Percentiles rank a stretch among this genome's conserved stretches.
Conservation (phyloP, 2,329 filamentous ascomycete genomes). For the Fusarium poae region DNA sequence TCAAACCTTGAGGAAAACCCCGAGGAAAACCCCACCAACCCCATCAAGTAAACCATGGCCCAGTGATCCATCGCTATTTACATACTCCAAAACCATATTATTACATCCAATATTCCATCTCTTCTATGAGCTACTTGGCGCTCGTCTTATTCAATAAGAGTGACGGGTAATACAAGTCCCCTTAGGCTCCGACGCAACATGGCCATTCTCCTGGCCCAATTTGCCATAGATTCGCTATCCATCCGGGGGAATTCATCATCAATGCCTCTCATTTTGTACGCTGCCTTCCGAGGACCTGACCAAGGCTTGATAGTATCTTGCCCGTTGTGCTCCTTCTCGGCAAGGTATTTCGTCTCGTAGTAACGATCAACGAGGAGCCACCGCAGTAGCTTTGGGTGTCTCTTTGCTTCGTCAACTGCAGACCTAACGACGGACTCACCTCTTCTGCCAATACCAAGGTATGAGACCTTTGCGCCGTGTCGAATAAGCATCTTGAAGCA, state of each 20-base stretch:
- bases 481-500: slow-evolving; percentile 42
- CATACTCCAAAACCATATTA: not conserved
- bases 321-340: not conserved
- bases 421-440: slow-evolving; percentile 29
- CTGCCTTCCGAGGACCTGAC: slow-evolving; percentile 36
- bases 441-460: slow-evolving; percentile 16
- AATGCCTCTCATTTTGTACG: slow-evolving; percentile 13
- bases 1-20: too few species aligned
- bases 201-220: slow-evolving; percentile 8
- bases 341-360: slow-evolving; percentile 27
- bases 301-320: slow-evolving; percentile 18
- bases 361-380: slow-evolving; percentile 42
- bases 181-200: slow-evolving; percentile 12
- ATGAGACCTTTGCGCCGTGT: slow-evolving; percentile 35
- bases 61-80: not conserved
- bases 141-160: slow-evolving; percentile 15
- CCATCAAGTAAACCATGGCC: too few species aligned
- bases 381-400: slow-evolving; percentile 28
- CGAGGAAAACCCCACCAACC: too few species aligned
- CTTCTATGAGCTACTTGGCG: not conserved
- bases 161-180: slow-evolving; percentile 24
- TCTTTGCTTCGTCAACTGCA: slow-evolving; percentile 23
- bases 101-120: not conserved
- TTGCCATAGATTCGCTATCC: slow-evolving; percentile 14
- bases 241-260: not conserved